Evolutionary conservation across 208 protist species (phyloP), one percentile per base, ranked within the genome.

Genomic region (Strigomonas oncopelti): DNA sequence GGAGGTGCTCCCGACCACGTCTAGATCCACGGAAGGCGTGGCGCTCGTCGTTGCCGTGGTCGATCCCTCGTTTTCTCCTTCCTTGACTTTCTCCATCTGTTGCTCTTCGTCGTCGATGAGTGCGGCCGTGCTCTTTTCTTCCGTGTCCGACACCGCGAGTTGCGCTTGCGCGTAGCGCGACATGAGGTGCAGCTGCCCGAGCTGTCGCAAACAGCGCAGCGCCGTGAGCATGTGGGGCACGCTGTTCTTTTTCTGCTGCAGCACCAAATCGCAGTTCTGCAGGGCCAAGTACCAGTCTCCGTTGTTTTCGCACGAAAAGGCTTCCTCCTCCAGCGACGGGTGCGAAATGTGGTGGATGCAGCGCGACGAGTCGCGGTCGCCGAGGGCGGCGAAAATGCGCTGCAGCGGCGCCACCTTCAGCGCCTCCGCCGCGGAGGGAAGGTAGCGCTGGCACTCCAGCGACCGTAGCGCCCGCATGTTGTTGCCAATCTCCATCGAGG

Each of bases 101-200:
- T n/a, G n/a, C n/a, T 59, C 20, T 7, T 68, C 53, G 1, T 54
- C 16, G 52, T 20, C 5, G 18, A 48, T 57, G 61, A 28, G 22
- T 4, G 16, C 24, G 7, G 7, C 53, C 11, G 20, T 3, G 22
- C 3, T 2, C 28, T 38, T 36, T 2, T n/a, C 57, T 25, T 18
- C 34, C 45, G 8, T 20, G 31, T n/a, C 34, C 1, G 31, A 20
- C 7, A 27, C 46, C 4, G 20, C 27, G 29, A 61, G 60, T 5
- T 52, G 58, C 5, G 61, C 53, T 20, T 62, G 28, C 9, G 80
- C 87, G 65, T 92, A 92, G 31, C 81, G 75, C 7, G 86, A 91
- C 69, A 90, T 93, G 71, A 93, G 81, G 66, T 96, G 88, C 38
- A 96, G 74, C 65, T 96, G 87, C 0, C 90, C 87, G 8, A 93